A percentile compares a stretch with the other conserved stretches of the same genome.
These are phyloP conservation scores for Eucalyptus tenuipes DNA, from an alignment of 345 rosid genomes.

Conservation along the genomic window DNA sequence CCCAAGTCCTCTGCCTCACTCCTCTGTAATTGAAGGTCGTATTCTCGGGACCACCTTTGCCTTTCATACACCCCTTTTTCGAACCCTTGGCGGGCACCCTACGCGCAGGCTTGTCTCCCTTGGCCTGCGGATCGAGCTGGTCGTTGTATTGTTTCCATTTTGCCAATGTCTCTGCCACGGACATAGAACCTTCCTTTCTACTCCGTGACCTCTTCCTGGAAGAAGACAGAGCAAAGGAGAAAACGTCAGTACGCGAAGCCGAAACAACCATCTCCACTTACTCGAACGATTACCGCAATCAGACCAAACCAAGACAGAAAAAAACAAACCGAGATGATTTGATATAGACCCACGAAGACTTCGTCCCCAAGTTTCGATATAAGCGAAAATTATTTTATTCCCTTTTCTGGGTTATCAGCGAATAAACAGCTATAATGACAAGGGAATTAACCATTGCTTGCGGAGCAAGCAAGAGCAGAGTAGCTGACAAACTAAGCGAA, in stretches of 20 bases:
- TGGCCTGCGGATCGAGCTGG: slow-evolving; percentile 4
- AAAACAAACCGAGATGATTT: background rate
- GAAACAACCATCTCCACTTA: background rate
- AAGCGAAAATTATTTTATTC: background rate
- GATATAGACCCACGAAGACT: background rate
- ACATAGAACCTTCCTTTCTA: slow-evolving; percentile 19
- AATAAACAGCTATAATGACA: background rate
- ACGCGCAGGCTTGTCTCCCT: slow-evolving; percentile 2
- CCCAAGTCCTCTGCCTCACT: slow-evolving; percentile 90
- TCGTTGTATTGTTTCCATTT: slow-evolving; percentile 55
- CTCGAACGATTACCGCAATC: too few relatives aligned
- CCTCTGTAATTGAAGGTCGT: slow-evolving; percentile 45
- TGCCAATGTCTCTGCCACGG: slow-evolving; percentile 40
- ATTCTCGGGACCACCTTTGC: slow-evolving; percentile 92
- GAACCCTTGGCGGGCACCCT: slow-evolving; percentile 65
- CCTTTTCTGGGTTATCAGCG: background rate
- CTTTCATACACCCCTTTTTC: slow-evolving; percentile 82
- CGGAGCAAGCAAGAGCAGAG: background rate
- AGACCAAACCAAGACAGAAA: background rate
- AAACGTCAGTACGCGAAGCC: background rate
- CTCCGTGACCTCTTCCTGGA: slow-evolving; percentile 37
- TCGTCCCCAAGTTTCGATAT: background rate
- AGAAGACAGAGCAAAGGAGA: background rate
- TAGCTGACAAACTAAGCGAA: background rate
- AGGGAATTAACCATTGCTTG: background rate